Percentiles rank a stretch among this genome's conserved stretches.
Evolutionary conservation across 23 red algal species (phyloP).

Genomic region (Gracilaria vermiculophylla): DNA sequence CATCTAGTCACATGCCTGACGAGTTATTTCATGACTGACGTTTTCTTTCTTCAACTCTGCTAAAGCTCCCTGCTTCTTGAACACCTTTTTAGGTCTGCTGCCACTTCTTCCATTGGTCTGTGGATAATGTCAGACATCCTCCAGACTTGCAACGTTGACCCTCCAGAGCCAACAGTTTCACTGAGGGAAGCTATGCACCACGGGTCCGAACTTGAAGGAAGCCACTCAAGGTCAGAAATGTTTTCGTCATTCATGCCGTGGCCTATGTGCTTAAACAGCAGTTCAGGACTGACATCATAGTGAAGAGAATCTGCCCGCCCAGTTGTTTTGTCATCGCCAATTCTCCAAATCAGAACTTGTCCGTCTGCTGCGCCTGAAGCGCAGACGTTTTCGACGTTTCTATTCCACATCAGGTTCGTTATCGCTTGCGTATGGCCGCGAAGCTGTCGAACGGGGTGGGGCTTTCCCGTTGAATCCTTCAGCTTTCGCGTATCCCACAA

Average conservation of each 20-base stretch:
- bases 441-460: conserved; percentile 34
- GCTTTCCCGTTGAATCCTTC: neutral
- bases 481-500: conserved; percentile 84
- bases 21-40: neutral
- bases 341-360: conserved; percentile 85
- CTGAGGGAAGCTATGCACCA: conserved; percentile 73
- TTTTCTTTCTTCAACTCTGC: neutral
- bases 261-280: conserved; percentile 79
- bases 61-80: conserved; percentile 14
- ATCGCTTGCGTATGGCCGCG: conserved; percentile 62
- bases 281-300: conserved; percentile 38
- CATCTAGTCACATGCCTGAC: neutral
- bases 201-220: conserved; percentile 60
- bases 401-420: conserved; percentile 73
- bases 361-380: conserved; percentile 68
- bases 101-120: conserved; percentile 44
- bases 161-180: conserved; percentile 64
- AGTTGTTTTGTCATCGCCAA: conserved; percentile 8
- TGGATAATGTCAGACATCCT: conserved; percentile 68
- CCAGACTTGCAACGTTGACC: conserved; percentile 77
- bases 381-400: conserved; percentile 45
- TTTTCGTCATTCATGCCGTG: conserved; percentile 39
- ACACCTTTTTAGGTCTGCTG: conserved; percentile 21
- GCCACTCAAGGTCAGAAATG: conserved; percentile 75
- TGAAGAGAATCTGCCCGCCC: neutral